Percentiles rank a stretch among this genome's conserved stretches.
Evolutionary conservation across 257 asterid genomes (phyloP).

Genomic region (Orobanche coerulescens): DNA sequence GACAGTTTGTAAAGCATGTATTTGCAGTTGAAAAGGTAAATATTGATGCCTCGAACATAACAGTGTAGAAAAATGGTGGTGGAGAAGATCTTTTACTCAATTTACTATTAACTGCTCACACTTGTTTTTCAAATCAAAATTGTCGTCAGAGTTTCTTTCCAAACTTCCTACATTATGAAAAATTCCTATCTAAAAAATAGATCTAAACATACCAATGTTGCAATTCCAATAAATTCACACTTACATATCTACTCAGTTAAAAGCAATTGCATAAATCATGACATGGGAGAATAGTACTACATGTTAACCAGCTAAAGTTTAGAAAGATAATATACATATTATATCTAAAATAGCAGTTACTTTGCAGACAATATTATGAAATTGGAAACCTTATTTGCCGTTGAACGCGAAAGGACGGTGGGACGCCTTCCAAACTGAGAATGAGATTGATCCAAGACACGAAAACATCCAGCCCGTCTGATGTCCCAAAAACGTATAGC

Average conservation of each 20-base stretch:
- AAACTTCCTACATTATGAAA: constrained; percentile 2
- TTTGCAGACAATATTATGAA: constrained; percentile 7
- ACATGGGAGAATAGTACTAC: neutral
- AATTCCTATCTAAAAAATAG: neutral
- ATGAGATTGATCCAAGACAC: constrained; percentile 79
- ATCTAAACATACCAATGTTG: neutral
- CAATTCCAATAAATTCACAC: neutral
- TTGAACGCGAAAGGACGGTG: constrained; percentile 46
- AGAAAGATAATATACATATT: neutral
- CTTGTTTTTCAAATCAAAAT: constrained; percentile 5
- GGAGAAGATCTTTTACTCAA: neutral
- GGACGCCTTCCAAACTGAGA: constrained; percentile 93
- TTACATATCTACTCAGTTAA: neutral
- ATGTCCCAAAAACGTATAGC: constrained; percentile 99
- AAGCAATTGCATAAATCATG: constrained; percentile 10
- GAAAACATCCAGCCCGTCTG: constrained; percentile 93
- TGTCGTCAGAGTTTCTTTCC: neutral
- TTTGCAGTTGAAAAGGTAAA: neutral
- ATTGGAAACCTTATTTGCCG: constrained; percentile 58
- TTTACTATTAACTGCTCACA: neutral
- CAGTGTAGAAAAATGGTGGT: neutral
- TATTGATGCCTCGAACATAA: neutral
- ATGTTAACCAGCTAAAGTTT: neutral
- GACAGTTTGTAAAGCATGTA: neutral
- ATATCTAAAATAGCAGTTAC: constrained; percentile 6